Evolutionary conservation across 768 basidiomycete species (phyloP).

Genomic region (Kwoniella dejecticola): DNA sequence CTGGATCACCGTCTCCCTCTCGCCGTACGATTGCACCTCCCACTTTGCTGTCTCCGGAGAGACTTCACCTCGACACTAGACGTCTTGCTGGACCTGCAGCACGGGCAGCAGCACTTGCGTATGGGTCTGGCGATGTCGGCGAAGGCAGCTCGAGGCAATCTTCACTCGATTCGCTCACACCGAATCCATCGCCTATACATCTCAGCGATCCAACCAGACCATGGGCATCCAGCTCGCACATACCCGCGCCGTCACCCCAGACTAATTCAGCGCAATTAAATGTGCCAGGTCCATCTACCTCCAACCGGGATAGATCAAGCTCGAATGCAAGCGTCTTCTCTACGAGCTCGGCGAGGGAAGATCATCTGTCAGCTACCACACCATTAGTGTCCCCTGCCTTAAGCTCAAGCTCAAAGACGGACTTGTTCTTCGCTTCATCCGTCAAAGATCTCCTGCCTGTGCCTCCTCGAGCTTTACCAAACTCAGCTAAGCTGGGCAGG

Average conservation of each 20-base stretch:
- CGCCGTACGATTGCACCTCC: neutral
- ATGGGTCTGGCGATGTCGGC: conserved; percentile 1
- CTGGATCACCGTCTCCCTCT: conserved; percentile 8
- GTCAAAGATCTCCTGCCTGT: conserved; percentile 35
- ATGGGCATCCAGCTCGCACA: conserved; percentile 11
- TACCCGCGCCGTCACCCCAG: neutral
- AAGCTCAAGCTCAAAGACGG: conserved; percentile 44
- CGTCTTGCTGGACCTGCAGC: conserved; percentile 12
- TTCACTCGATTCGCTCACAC: conserved; percentile 20
- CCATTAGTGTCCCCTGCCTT: conserved; percentile 35
- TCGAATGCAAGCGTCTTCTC: conserved; percentile 19
- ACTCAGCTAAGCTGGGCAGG: conserved; percentile 20
- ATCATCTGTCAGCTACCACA: neutral
- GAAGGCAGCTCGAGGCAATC: conserved; percentile 16
- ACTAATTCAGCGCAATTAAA: neutral
- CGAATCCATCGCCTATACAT: conserved; percentile 16
- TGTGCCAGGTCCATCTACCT: neutral
- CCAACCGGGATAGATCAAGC: conserved; percentile 4
- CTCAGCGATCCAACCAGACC: conserved; percentile 11
- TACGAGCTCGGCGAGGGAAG: conserved; percentile 4
- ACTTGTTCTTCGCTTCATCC: conserved; percentile 48
- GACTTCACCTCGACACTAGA: conserved; percentile 3
- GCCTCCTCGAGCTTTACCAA: conserved; percentile 46
- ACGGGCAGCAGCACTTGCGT: conserved; percentile 9
- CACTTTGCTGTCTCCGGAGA: conserved; percentile 17